Conservation (phyloP, 2,329 filamentous ascomycete species). For the Alternaria metachromatica region DNA sequence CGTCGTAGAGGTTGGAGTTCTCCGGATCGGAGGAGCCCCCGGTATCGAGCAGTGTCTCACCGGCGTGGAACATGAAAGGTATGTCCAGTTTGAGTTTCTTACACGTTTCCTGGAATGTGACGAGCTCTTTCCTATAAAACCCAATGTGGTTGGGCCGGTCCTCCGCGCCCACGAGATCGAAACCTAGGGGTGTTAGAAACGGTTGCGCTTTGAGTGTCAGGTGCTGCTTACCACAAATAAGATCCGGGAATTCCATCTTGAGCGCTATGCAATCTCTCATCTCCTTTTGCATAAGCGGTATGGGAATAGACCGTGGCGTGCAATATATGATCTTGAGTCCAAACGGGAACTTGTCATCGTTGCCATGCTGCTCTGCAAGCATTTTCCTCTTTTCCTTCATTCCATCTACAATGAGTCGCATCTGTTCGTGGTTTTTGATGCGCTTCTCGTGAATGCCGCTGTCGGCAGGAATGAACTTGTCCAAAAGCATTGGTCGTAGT, state of each 20-base stretch:
- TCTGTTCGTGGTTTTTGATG: slow-evolving; percentile 65
- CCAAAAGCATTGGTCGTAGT: slow-evolving; percentile 73
- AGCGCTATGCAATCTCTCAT: slow-evolving; percentile 68
- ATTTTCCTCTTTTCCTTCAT: slow-evolving; percentile 57
- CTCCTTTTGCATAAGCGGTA: slow-evolving; percentile 56
- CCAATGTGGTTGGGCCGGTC: slow-evolving; percentile 68
- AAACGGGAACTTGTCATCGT: slow-evolving; percentile 59
- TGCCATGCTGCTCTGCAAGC: slow-evolving; percentile 43
- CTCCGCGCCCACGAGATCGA: slow-evolving; percentile 72
- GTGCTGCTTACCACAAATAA: slow-evolving; percentile 66
- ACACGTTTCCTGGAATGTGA: slow-evolving; percentile 64
- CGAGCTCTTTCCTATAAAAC: slow-evolving; percentile 63
- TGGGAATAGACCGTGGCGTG: slow-evolving; percentile 67
- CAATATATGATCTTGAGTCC: slow-evolving; percentile 76
- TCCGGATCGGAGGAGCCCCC: slow-evolving; percentile 65
- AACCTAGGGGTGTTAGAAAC: slow-evolving; percentile 56
- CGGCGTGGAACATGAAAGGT: slow-evolving; percentile 78
- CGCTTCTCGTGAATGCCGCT: slow-evolving; percentile 57
- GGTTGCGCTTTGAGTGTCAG: background rate
- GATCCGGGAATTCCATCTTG: slow-evolving; percentile 62
- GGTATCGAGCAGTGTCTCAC: slow-evolving; percentile 71
- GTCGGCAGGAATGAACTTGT: slow-evolving; percentile 66
- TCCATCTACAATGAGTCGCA: slow-evolving; percentile 57
- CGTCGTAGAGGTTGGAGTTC: slow-evolving; percentile 71
- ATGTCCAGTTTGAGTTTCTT: slow-evolving; percentile 59